These are phyloP conservation scores for Spiraea crenata DNA, from an alignment of 331 rosid species.

Conservation along the genomic window DNA sequence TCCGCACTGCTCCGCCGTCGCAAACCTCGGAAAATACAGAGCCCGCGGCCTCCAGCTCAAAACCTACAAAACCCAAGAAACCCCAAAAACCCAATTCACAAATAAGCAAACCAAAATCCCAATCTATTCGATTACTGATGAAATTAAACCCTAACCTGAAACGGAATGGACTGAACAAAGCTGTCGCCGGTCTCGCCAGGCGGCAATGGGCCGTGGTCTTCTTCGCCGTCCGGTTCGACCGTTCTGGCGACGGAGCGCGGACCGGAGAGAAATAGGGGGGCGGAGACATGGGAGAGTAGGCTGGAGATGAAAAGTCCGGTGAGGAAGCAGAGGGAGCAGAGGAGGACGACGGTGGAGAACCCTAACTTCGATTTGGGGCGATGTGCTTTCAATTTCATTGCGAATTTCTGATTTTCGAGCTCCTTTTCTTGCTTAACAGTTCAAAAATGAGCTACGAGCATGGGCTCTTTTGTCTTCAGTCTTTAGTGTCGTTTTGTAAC, in stretches of 20 bases:
- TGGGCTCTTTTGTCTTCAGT: background rate
- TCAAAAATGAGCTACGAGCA: background rate
- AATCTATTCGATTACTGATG: background rate
- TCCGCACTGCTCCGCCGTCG: conserved; percentile 69
- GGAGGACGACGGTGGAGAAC: conserved; percentile 35
- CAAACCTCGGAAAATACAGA: conserved; percentile 74
- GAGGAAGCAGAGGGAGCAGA: conserved; percentile 52
- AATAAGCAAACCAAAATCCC: background rate
- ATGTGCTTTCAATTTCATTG: conserved; percentile 59
- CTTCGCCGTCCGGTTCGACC: conserved; percentile 39
- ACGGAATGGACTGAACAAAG: conserved; percentile 64
- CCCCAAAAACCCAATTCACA: background rate
- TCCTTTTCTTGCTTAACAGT: background rate
- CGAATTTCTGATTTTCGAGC: background rate
- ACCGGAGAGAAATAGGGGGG: conserved; percentile 33
- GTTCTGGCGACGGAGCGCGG: conserved; percentile 36
- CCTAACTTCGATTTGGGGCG: conserved; percentile 44
- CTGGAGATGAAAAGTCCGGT: conserved; percentile 55
- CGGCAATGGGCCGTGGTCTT: conserved; percentile 30
- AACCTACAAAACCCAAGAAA: conserved; percentile 38
- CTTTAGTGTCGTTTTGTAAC: background rate
- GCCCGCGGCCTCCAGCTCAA: conserved; percentile 90
- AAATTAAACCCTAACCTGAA: conserved; percentile 53
- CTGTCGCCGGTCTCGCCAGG: conserved; percentile 69
- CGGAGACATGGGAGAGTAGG: conserved; percentile 41